phyloP scores from a whole-genome alignment of 2,329 filamentous ascomycete genomes.

The Nemania bipapillata region DNA sequence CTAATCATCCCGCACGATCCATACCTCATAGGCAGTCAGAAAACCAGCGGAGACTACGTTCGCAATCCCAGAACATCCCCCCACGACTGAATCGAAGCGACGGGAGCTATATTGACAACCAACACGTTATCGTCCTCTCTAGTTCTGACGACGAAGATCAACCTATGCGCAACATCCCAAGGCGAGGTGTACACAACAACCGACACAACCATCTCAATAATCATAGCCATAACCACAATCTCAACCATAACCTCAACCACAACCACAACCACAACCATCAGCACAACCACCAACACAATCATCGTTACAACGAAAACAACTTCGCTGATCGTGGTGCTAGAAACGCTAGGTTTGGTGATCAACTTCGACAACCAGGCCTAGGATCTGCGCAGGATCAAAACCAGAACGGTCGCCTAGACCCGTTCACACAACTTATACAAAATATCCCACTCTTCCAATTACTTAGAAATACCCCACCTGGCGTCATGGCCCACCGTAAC shows the following conservation, averaged over 20 bases:
- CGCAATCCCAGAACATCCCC: conserved; percentile 42
- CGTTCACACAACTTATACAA: conserved; percentile 36
- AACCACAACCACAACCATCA: conserved; percentile 20
- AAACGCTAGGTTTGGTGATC: conserved; percentile 24
- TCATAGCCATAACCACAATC: conserved; percentile 7
- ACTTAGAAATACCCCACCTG: conserved; percentile 19
- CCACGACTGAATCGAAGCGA: conserved; percentile 49
- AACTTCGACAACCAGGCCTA: conserved; percentile 15
- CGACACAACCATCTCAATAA: conserved; percentile 15
- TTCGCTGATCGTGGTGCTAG: conserved; percentile 22
- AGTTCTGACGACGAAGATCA: conserved; percentile 49
- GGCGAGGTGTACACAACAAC: conserved; percentile 22
- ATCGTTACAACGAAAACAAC: conserved; percentile 21
- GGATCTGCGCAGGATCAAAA: conserved; percentile 12
- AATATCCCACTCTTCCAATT: conserved; percentile 42
- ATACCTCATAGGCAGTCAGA: conserved; percentile 29
- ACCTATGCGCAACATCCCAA: conserved; percentile 26
- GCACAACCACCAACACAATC: conserved; percentile 4
- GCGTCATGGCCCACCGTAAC: conserved; percentile 31
- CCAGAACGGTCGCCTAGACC: conserved; percentile 24
- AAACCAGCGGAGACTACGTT: conserved; percentile 42
- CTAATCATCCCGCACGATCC: conserved; percentile 21
- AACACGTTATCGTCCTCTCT: conserved; percentile 46
- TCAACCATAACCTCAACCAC: conserved; percentile 15
- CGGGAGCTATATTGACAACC: conserved; percentile 44